Evolutionary conservation across 1,284 basidiomycete species (phyloP), one percentile per base, ranked within the genome.

Genomic region (Schizophyllum amplum): DNA sequence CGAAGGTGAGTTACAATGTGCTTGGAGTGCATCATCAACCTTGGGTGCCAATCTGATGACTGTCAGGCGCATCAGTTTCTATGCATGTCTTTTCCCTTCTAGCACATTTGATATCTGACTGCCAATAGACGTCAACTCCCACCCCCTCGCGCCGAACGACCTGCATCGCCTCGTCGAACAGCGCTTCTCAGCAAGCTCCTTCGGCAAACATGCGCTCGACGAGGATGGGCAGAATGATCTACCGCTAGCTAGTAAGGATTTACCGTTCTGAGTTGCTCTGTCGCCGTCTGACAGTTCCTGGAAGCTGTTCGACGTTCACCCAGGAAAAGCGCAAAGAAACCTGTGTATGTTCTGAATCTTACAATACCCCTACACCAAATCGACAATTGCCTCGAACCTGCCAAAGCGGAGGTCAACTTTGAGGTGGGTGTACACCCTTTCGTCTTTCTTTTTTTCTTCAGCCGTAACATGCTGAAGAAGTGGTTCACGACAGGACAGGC

Each of bases 271-370:
- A n/a, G n/a, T 57, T 56, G 48, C 48, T 5, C 51, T 55, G 20
- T 60, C n/a, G 24, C 4, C 47, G n/a, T 23, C 55, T 58, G 57
- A 33, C 48, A 23, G 53, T 58, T 47, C 33, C n/a, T 57, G 15
- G 25, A 52, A 87, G 84, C 71, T 55, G 62, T 68, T 25, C 82
- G 87, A 53, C 78, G 86, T 22, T 89, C 91, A 23, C 87, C 90
- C 24, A 80, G 83, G 27, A 91, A 92, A 70, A 66, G 73, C 20
- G 90, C 92, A 65, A 84, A 83, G 67, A 82, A 81, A 64, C 85
- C 92, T 1, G 80, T 92, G 55, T 96, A 92, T 67, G 87, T 93
- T 24, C 74, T 97, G 25, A 86, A 89, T 65, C 65, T 96, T 54
- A 77, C 73, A 1, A 69, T 94, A 11, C 82, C 90, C 47, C 71